Evolutionary conservation across 352 stramenopile genomes (phyloP), one percentile per base, ranked within the genome.

Genomic region (Pythium phragmiticola): DNA sequence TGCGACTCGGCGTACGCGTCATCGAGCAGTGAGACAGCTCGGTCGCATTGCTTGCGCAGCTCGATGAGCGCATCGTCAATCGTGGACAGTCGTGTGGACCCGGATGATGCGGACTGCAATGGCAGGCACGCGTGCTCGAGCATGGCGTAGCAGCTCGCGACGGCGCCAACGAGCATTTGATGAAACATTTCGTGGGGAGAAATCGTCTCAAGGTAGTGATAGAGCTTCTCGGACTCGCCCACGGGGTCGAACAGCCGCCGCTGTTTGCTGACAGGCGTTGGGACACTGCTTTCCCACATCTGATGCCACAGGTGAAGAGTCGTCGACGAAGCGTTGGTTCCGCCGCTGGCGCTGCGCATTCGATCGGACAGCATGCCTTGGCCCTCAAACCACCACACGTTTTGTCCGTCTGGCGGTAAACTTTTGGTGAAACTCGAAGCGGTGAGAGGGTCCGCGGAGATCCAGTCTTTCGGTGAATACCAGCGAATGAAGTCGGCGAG

Each of bases 391-490:
- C 82, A 90, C 79, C 80, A 89, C 17, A 88, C 59, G 17, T 77
- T 66, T 36, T 62, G 73, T 2, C 77, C 80, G 52, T 88, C 76
- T 17, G 28, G 8, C 0, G 78, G 76, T n/a, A 90, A 60, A 23
- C 26, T 30, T 30, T 67, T 65, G 17, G 62, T 56, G 41, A 57
- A 48, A 1, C 37, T 23, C 3, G 41, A 30, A 17, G 36, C 17
- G 21, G 63, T 60, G 4, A 71, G 59, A 12, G 70, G 53, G 41
- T 85, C 61, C 12, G 82, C 72, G 2, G 77, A 37, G 56, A 89
- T 77, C 83, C 83, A 94, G 62, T 94, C 86, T 34, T 90, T 90
- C 4, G 86, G 86, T 9, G 84, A 91, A 66, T 92, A 92, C 83
- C 83, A 92, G 1, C 84, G 84, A 43, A 94, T 87, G 33, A 94